Conservation (phyloP, 495 filamentous ascomycete genomes). For the Evansstolkia leycettana region DNA sequence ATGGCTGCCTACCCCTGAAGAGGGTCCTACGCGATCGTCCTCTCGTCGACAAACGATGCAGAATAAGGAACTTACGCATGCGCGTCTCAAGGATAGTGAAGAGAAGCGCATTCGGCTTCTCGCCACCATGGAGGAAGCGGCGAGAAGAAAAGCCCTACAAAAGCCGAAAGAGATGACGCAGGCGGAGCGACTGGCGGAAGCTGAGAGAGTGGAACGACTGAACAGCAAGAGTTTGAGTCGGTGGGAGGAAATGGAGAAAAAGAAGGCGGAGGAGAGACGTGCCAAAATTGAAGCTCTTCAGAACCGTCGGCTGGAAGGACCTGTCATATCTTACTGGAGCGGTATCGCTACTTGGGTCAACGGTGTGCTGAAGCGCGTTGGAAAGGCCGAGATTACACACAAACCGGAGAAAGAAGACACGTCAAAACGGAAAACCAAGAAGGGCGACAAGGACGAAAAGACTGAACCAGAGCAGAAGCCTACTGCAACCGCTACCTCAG, state of each 20-base stretch:
- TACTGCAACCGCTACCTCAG: slow-evolving; percentile 4
- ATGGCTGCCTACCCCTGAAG: slow-evolving; percentile 71
- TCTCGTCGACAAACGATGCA: slow-evolving; percentile 70
- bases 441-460: slow-evolving; percentile 24
- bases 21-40: slow-evolving; percentile 71
- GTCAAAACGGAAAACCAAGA: slow-evolving; percentile 20
- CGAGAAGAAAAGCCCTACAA: slow-evolving; percentile 59
- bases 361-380: slow-evolving; percentile 63
- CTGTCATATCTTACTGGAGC: slow-evolving; percentile 89
- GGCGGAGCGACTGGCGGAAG: slow-evolving; percentile 73
- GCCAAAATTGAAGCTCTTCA: slow-evolving; percentile 74
- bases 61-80: slow-evolving; percentile 73
- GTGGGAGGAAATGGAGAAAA: slow-evolving; percentile 88
- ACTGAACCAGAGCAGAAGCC: slow-evolving; percentile 12
- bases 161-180: slow-evolving; percentile 80
- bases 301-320: slow-evolving; percentile 74
- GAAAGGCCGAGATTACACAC: slow-evolving; percentile 48
- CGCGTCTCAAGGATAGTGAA: slow-evolving; percentile 73
- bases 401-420: slow-evolving; percentile 29
- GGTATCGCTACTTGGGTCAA: slow-evolving; percentile 67
- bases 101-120: slow-evolving; percentile 65
- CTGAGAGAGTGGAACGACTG: slow-evolving; percentile 65
- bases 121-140: slow-evolving; percentile 78
- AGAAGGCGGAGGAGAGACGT: slow-evolving; percentile 67
- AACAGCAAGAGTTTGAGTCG: slow-evolving; percentile 86